phyloP scores from a whole-genome alignment of 257 asterid genomes.

The Gentiana dahurica region DNA sequence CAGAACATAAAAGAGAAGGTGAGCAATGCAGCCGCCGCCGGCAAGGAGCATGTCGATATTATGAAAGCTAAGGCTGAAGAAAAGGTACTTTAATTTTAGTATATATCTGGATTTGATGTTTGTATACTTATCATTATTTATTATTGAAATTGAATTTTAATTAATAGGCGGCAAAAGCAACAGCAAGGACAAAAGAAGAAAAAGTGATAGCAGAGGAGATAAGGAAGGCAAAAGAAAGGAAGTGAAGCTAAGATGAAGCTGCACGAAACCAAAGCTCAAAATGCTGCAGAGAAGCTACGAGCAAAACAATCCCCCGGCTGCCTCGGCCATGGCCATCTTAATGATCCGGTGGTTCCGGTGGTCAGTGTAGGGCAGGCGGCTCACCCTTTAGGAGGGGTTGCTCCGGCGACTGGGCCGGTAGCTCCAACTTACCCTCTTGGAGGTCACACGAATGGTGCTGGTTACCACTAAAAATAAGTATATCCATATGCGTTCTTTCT shows the following conservation, averaged over 20 bases:
- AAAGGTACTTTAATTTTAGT: constrained; percentile 19
- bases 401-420: constrained; percentile 18
- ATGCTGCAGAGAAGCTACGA: constrained; percentile 3
- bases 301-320: constrained; percentile 8
- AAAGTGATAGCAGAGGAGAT: constrained; percentile 36
- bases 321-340: constrained; percentile 5
- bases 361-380: constrained; percentile 6
- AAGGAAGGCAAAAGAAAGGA: constrained; percentile 35
- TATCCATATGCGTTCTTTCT: background rate
- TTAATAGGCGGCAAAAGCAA: constrained; percentile 32
- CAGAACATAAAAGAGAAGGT: constrained; percentile 46
- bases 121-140: no score
- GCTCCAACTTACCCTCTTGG: constrained; percentile 32
- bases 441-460: constrained; percentile 22
- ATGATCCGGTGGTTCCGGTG: background rate
- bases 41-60: constrained; percentile 53
- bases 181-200: constrained; percentile 40
- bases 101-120: background rate
- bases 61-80: constrained; percentile 60
- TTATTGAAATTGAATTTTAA: no score
- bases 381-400: constrained; percentile 10
- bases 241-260: no score
- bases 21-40: constrained; percentile 55
- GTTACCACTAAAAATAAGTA: background rate
- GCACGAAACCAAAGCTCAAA: constrained; percentile 5